A percentile compares a stretch with the other conserved stretches of the same genome.
phyloP scores from a whole-genome alignment of 805 yeast genomes.

The Blastobotrys chiropterorum region DNA sequence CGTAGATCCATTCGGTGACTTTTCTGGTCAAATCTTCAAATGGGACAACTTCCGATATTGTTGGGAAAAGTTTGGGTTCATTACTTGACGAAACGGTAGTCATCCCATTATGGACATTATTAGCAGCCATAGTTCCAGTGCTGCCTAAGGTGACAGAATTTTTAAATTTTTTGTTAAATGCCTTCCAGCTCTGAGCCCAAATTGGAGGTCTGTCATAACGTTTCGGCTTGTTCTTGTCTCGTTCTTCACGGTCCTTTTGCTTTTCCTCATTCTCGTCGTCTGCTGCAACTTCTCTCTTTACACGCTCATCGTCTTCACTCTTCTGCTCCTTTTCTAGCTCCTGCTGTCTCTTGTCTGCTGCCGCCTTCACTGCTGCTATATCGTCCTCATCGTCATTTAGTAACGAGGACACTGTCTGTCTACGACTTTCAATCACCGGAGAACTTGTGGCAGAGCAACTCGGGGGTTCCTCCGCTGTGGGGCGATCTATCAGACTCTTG shows the following conservation, averaged over 20 bases:
- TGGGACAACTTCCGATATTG: conserved; percentile 42
- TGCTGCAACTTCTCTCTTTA: neutral
- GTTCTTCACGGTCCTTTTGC: neutral
- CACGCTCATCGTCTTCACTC: neutral
- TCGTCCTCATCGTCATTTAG: conserved; percentile 17
- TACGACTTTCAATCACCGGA: conserved; percentile 8
- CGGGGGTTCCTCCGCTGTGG: conserved; percentile 4
- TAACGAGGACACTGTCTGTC: conserved; percentile 22
- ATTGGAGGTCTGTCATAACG: conserved; percentile 62
- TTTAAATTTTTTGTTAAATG: conserved; percentile 19
- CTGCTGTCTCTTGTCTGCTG: neutral
- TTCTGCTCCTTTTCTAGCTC: neutral
- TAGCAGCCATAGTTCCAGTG: neutral
- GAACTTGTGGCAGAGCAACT: conserved; percentile 6
- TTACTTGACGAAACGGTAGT: neutral
- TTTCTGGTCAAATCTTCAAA: conserved; percentile 75
- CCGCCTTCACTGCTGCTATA: conserved; percentile 3
- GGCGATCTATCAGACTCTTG: conserved; percentile 14
- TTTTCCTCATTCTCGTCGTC: neutral
- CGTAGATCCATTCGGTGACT: conserved; percentile 85
- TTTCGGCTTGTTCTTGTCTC: conserved; percentile 49
- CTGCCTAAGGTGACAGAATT: neutral
- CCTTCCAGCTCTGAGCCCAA: conserved; percentile 78
- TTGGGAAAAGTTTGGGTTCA: neutral
- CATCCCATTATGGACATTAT: neutral